These are phyloP conservation scores for Claviceps africana DNA, from an alignment of 2,329 filamentous ascomycete species.

Conservation along the genomic window DNA sequence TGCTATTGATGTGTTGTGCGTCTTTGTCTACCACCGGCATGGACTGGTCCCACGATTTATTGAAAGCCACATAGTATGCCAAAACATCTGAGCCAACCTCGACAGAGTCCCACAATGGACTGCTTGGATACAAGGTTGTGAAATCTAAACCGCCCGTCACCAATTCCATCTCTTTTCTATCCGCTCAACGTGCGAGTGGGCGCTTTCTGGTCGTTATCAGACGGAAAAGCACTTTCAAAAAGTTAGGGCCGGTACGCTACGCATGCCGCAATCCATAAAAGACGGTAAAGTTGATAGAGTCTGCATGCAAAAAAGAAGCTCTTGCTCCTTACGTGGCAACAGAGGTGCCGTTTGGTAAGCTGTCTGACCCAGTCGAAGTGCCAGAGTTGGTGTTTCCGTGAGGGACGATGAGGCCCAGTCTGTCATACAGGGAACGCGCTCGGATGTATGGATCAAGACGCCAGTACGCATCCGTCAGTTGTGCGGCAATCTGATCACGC, in stretches of 20 bases:
- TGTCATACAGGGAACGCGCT: conserved; percentile 73
- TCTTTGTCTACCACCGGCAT: background rate
- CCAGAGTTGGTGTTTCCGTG: conserved; percentile 50
- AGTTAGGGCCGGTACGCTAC: background rate
- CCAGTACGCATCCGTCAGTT: conserved; percentile 71
- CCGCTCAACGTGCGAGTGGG: background rate
- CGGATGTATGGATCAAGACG: conserved; percentile 73
- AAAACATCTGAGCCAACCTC: background rate
- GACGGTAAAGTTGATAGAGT: background rate
- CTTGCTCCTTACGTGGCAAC: conserved; percentile 19
- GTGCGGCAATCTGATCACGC: conserved; percentile 46
- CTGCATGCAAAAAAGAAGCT: background rate
- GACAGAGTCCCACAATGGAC: background rate
- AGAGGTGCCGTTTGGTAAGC: background rate
- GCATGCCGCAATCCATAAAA: background rate
- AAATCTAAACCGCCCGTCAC: background rate
- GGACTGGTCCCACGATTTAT: background rate
- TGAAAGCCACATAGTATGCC: background rate
- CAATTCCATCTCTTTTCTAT: background rate
- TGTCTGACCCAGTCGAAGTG: background rate
- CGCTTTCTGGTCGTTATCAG: background rate
- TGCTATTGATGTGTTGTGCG: background rate
- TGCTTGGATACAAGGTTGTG: background rate
- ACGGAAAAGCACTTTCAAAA: background rate
- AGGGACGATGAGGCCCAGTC: conserved; percentile 54